Evolutionary conservation across 1,284 basidiomycete genomes (phyloP).

Genomic region (Naganishia sp.): DNA sequence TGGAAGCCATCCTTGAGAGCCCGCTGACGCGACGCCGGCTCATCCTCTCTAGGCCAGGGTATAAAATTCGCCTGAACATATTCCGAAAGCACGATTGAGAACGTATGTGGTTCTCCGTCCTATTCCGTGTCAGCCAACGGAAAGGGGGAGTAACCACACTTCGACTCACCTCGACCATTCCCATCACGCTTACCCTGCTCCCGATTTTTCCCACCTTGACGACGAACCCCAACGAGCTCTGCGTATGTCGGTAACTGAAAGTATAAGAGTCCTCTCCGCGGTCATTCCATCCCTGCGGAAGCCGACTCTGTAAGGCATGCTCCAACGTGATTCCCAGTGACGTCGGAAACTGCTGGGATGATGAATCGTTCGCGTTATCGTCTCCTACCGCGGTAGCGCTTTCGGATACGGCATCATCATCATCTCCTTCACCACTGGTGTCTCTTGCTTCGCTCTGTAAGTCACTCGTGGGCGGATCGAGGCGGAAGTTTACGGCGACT

Average conservation of each 20-base stretch:
- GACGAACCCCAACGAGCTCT: slow-evolving; percentile 53
- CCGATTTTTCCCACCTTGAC: slow-evolving; percentile 54
- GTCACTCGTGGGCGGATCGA: slow-evolving; percentile 34
- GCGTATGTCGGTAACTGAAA: slow-evolving; percentile 54
- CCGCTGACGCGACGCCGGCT: slow-evolving; percentile 14
- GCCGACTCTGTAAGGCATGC: slow-evolving; percentile 26
- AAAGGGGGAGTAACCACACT: background rate
- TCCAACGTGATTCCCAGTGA: background rate
- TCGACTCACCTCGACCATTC: slow-evolving; percentile 54
- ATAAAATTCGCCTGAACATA: slow-evolving; percentile 49
- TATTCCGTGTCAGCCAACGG: slow-evolving; percentile 32
- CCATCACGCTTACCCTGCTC: slow-evolving; percentile 52
- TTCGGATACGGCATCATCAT: slow-evolving; percentile 45
- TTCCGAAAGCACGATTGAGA: slow-evolving; percentile 50
- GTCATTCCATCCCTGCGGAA: slow-evolving; percentile 43
- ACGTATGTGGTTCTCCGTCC: slow-evolving; percentile 55
- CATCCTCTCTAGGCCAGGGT: slow-evolving; percentile 36
- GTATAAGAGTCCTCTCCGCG: slow-evolving; percentile 48
- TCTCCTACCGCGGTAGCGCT: slow-evolving; percentile 46
- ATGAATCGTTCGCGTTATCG: slow-evolving; percentile 11
- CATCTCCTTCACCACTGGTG: background rate
- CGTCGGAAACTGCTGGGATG: background rate
- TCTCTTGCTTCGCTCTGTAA: background rate
- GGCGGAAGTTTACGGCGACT: slow-evolving; percentile 52
- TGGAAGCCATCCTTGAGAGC: slow-evolving; percentile 37